Conservation (phyloP, 2,329 filamentous ascomycete species). For the Trichophyton rubrum region DNA sequence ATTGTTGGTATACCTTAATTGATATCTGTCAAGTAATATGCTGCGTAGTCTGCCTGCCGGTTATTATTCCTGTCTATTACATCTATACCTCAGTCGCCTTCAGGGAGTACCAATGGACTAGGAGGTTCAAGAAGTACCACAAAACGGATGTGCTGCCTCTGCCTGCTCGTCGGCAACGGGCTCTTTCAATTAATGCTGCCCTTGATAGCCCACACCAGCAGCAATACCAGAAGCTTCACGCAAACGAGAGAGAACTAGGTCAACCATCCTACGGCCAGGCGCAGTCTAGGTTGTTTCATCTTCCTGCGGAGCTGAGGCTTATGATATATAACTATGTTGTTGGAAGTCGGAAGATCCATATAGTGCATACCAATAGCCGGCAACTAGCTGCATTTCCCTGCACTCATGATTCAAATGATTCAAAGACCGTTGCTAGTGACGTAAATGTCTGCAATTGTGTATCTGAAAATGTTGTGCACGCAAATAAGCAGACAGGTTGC, state of each 20-base stretch:
- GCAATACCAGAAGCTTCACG: neutral
- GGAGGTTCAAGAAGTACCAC: neutral
- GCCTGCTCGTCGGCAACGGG: neutral
- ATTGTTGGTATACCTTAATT: neutral
- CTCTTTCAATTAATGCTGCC: neutral
- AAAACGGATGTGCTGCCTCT: neutral
- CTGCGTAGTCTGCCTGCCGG: neutral
- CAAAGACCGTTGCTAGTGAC: neutral
- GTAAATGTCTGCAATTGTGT: neutral
- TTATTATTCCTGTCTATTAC: neutral
- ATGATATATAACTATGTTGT: neutral
- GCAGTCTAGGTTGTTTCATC: neutral
- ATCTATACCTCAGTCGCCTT: neutral
- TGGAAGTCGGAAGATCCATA: neutral
- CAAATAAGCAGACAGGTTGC: neutral
- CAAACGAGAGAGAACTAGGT: neutral
- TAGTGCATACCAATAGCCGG: neutral
- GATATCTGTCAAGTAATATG: neutral
- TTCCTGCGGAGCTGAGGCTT: neutral
- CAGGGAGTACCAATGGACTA: neutral
- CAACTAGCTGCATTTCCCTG: neutral
- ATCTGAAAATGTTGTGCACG: neutral
- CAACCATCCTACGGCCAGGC: neutral
- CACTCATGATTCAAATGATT: neutral
- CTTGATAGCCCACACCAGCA: neutral